Conservation (phyloP, 169 alveolate species). For the Eimeria necatrix region DNA sequence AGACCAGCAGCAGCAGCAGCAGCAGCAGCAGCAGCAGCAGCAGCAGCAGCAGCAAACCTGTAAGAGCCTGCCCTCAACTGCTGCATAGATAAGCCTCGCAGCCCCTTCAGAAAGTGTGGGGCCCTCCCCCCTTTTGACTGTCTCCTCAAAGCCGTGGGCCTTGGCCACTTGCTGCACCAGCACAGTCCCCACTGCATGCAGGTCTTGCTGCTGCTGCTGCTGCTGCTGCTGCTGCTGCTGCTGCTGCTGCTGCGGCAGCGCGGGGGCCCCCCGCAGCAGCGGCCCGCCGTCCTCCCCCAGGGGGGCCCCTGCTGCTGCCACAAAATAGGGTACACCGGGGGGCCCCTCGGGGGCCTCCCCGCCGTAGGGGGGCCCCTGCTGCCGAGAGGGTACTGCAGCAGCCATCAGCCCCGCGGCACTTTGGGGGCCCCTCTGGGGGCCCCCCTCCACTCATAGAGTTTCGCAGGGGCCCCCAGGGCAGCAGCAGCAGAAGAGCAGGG, state of each 20-base stretch:
- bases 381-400: not conserved
- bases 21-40: slow-evolving; percentile 33
- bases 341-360: not conserved
- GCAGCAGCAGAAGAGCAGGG: not conserved
- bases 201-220: not conserved
- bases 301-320: slow-evolving; percentile 15
- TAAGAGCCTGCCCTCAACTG: slow-evolving; percentile 18
- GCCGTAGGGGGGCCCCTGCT: not conserved
- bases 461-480: too few species aligned
- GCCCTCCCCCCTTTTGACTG: not conserved
- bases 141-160: slow-evolving; percentile 50
- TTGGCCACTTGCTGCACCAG: slow-evolving; percentile 18
- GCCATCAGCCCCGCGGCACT: not conserved
- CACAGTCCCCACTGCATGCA: not conserved
- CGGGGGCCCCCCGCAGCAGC: slow-evolving; percentile 14
- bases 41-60: slow-evolving; percentile 13
- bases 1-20: not conserved
- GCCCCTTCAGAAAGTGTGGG: slow-evolving; percentile 43
- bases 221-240: too few species aligned
- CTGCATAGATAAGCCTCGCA: slow-evolving; percentile 40
- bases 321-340: not conserved
- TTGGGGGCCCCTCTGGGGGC: slow-evolving; percentile 29
- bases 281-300: slow-evolving; percentile 6
- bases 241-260: too few species aligned
- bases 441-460: not conserved